Percentiles rank a stretch among this genome's conserved stretches.
phyloP scores from a whole-genome alignment of 225 moss, liverwort and hornwort species.

The Polytrichum commune region DNA sequence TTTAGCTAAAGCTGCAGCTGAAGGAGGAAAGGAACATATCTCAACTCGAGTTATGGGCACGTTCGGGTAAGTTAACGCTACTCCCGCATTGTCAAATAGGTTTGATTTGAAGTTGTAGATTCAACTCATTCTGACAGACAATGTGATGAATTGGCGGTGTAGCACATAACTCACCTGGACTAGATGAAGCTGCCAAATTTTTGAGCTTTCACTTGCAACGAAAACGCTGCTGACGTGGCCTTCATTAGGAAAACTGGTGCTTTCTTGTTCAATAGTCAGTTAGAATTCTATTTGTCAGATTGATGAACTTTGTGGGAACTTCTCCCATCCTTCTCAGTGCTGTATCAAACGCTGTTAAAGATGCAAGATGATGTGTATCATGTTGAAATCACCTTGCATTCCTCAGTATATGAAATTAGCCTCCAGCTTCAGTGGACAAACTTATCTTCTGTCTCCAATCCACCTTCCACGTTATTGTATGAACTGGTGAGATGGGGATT shows the following conservation, averaged over 20 bases:
- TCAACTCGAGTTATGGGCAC: slow-evolving; percentile 53
- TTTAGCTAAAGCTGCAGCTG: slow-evolving; percentile 42
- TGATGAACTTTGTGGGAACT: no score
- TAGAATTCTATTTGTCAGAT: no score
- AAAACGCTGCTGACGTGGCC: no score
- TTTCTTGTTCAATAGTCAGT: no score
- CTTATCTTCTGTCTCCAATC: not conserved
- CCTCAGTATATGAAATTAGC: no score
- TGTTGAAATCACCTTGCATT: no score
- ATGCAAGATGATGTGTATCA: not conserved
- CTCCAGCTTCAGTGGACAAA: not conserved
- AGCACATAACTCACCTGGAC: no score
- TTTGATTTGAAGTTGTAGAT: not conserved
- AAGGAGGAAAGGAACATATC: slow-evolving; percentile 32
- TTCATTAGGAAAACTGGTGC: no score
- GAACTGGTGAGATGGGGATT: not conserved
- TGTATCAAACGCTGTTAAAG: no score
- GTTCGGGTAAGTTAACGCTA: slow-evolving; percentile 12
- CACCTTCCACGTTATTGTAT: not conserved
- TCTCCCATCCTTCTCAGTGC: no score
- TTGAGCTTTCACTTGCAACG: no score
- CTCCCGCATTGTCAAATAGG: not conserved
- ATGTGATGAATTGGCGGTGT: not conserved
- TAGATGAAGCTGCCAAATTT: no score
- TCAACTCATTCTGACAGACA: not conserved